Base-by-base conservation (phyloP, 1,284 basidiomycete species). In the Tilletia setariae region DNA sequence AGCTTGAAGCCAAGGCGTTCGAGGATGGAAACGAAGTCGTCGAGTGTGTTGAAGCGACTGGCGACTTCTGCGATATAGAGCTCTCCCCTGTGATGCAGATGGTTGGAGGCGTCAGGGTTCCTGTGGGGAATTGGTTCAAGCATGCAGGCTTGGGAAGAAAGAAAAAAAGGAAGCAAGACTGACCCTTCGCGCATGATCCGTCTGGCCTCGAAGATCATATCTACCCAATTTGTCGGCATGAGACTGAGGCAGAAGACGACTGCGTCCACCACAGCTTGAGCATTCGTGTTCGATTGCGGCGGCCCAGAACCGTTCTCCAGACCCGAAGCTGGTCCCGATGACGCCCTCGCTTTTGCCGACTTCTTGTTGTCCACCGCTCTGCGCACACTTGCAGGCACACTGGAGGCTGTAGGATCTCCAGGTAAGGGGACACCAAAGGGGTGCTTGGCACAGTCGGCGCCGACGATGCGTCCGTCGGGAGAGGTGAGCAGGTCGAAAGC, bases 141-240 rank as follows among this genome's bases (percentile, higher is more conserved):
- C 2, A 67, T 42, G 69, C 25, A n/a, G n/a, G n/a, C n/a, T n/a
- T n/a, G n/a, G n/a, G n/a, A 64, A 15, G 51, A 40, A 11, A 43
- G 11, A 30, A 4, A 32, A 4, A 30, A 59, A 6, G 59, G 13
- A 46, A 30, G 21, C 61, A 25, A 28, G 35, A 86, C 90, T 79
- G 78, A 94, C 93, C 88, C 88, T 15, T 86, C 83, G 79, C 89
- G 90, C 49, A 98, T 85, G 40, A 98, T 88, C 69, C 96, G 86
- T 87, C 91, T 91, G 2, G 91, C 91, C 83, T 99, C 95, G 40
- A 90, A 86, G 44, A 98, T 87, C 81, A 93, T 94, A 28, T 87
- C 87, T 16, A 93, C 87, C 96, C 96, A 99, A 82, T 99, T 97
- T 11, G 90, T 92, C 44, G 93, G 92, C 96, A 99, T 99, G 70